These are phyloP conservation scores for Acer campestre DNA, from an alignment of 345 rosid species.

Conservation along the genomic window DNA sequence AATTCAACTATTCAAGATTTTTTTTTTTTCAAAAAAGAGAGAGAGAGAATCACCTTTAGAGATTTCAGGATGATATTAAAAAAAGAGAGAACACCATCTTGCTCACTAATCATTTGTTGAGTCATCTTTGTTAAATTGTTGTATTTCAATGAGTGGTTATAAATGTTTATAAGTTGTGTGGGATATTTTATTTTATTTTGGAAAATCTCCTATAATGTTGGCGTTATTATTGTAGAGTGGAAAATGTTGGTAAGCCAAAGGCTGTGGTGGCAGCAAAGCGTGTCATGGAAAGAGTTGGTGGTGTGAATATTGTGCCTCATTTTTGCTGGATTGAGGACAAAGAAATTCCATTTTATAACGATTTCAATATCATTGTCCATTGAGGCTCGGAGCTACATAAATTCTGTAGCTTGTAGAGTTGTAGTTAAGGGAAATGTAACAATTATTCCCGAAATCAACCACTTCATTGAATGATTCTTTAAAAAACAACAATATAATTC, in stretches of 20 bases:
- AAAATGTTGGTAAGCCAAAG: constrained; percentile 96
- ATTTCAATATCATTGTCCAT: constrained; percentile 86
- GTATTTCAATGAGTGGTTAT: background rate
- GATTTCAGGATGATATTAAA: too few relatives aligned
- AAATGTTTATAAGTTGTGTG: background rate
- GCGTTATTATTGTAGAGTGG: constrained; percentile 53
- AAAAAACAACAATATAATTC: too few relatives aligned
- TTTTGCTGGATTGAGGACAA: constrained; percentile 97
- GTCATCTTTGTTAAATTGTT: background rate
- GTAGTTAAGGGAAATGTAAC: too few relatives aligned
- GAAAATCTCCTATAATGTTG: constrained; percentile 4
- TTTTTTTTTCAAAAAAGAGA: background rate
- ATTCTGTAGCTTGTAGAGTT: constrained; percentile 92
- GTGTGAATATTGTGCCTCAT: constrained; percentile 87
- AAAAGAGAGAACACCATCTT: background rate
- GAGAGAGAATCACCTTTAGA: background rate
- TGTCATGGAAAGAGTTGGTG: constrained; percentile 92
- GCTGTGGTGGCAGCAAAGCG: constrained; percentile 98
- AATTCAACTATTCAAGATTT: too few relatives aligned
- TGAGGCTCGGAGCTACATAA: constrained; percentile 95
- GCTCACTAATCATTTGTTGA: background rate
- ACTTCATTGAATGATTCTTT: too few relatives aligned
- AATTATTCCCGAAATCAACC: too few relatives aligned
- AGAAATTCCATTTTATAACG: constrained; percentile 70
- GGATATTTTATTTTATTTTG: background rate